Percentiles rank a stretch among this genome's conserved stretches.
These are phyloP conservation scores for Hypoxylon perforatum DNA, from an alignment of 495 filamentous ascomycete species.

Conservation along the genomic window DNA sequence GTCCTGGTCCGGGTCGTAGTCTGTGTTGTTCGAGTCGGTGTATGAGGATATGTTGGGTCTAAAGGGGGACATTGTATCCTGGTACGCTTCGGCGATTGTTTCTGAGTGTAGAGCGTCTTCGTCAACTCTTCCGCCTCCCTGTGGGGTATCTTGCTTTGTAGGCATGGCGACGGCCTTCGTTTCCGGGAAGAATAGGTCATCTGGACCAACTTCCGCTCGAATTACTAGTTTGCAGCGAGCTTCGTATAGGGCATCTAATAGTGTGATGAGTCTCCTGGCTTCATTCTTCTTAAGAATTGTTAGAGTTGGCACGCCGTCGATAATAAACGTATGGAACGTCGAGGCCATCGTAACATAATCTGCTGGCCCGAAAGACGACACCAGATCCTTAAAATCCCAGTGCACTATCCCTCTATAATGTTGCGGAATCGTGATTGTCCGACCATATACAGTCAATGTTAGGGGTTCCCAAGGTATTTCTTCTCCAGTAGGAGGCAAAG, in stretches of 20 bases:
- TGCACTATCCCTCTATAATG: conserved; percentile 58
- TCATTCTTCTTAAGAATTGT: conserved; percentile 73
- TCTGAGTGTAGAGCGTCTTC: conserved; percentile 71
- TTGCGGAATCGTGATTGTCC: conserved; percentile 63
- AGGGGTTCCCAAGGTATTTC: conserved; percentile 57
- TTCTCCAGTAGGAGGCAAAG: conserved; percentile 1
- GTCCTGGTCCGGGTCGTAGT: conserved; percentile 60
- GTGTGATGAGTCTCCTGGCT: conserved; percentile 75
- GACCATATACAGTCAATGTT: conserved; percentile 68
- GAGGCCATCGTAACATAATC: conserved; percentile 79
- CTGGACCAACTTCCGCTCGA: conserved; percentile 66
- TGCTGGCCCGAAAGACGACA: conserved; percentile 69
- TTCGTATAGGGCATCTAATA: conserved; percentile 78
- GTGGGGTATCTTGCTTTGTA: neutral
- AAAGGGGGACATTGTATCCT: conserved; percentile 75
- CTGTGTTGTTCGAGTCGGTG: conserved; percentile 49
- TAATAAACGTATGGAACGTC: conserved; percentile 74
- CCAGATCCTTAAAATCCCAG: conserved; percentile 72
- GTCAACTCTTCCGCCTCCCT: conserved; percentile 41
- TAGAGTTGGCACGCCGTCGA: conserved; percentile 68
- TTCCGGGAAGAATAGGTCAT: conserved; percentile 78
- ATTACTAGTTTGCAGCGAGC: conserved; percentile 72
- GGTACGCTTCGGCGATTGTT: conserved; percentile 75
- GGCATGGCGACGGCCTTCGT: conserved; percentile 17
- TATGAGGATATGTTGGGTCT: conserved; percentile 75